These are phyloP conservation scores for Bremia lactucae DNA, from an alignment of 352 stramenopile genomes.

Conservation along the genomic window DNA sequence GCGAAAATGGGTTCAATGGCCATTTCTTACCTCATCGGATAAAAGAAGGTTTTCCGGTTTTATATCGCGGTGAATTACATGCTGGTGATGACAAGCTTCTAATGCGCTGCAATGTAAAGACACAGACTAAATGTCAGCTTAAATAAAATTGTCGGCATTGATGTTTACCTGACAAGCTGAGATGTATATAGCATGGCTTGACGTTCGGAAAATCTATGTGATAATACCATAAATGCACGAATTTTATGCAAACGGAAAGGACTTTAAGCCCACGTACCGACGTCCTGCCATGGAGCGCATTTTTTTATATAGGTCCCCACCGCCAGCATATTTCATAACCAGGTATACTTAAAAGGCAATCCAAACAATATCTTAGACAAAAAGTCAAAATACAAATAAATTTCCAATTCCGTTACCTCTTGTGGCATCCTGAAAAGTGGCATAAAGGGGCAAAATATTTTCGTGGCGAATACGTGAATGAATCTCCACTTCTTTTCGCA, in stretches of 20 bases:
- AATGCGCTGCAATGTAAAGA: conserved; percentile 23
- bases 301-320: conserved; percentile 80
- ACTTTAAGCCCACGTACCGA: conserved; percentile 18
- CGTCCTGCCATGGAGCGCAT: conserved; percentile 38
- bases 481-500: conserved; percentile 87
- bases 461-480: conserved; percentile 82
- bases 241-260: not conserved
- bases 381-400: not conserved
- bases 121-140: not conserved
- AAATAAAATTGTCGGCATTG: not conserved
- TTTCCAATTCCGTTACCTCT: conserved; percentile 20
- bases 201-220: conserved; percentile 42
- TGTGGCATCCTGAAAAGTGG: conserved; percentile 71
- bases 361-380: not conserved
- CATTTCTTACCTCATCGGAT: conserved; percentile 34
- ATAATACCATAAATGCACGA: not conserved
- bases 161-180: conserved; percentile 51
- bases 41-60: conserved; percentile 93
- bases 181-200: conserved; percentile 57
- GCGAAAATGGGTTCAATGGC: not conserved
- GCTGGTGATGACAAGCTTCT: conserved; percentile 65
- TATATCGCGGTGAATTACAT: conserved; percentile 91
- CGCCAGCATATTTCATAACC: conserved; percentile 77
- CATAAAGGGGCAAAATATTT: conserved; percentile 83
- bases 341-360: conserved; percentile 52